These are phyloP conservation scores for Daldinia childiae DNA, from an alignment of 495 filamentous ascomycete species.

Conservation along the genomic window DNA sequence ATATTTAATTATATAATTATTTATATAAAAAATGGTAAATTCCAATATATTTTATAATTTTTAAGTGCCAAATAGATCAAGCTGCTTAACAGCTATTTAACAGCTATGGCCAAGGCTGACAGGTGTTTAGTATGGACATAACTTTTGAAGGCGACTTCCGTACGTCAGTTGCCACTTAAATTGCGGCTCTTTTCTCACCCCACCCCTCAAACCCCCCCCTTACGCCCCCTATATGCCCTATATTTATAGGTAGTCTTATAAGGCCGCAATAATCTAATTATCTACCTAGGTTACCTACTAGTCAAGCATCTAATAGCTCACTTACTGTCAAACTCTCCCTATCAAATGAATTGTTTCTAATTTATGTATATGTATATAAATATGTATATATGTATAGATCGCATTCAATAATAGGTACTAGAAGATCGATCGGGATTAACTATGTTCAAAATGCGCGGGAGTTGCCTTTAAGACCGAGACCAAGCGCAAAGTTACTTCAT, in stretches of 20 bases:
- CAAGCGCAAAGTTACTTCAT: not conserved
- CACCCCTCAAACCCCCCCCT: not conserved
- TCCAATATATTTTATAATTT: no score
- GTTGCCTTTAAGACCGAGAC: not conserved
- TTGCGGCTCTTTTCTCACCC: slow-evolving; percentile 1
- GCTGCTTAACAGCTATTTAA: no score
- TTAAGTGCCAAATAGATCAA: no score
- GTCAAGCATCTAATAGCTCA: not conserved
- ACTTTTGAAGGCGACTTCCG: no score
- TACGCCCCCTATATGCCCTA: not conserved
- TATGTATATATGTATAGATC: slow-evolving; percentile 5
- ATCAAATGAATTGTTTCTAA: not conserved
- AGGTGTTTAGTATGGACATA: no score
- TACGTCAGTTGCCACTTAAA: slow-evolving; percentile 4
- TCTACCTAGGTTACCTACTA: not conserved
- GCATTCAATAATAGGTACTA: not conserved
- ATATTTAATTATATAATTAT: no score
- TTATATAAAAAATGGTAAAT: no score
- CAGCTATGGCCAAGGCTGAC: no score
- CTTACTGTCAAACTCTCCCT: not conserved
- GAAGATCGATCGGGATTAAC: not conserved
- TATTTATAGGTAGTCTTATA: not conserved
- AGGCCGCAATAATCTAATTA: not conserved
- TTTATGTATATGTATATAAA: not conserved
- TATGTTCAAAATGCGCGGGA: not conserved